phyloP scores from a whole-genome alignment of 352 stramenopile species.

The Pythium periplocum region DNA sequence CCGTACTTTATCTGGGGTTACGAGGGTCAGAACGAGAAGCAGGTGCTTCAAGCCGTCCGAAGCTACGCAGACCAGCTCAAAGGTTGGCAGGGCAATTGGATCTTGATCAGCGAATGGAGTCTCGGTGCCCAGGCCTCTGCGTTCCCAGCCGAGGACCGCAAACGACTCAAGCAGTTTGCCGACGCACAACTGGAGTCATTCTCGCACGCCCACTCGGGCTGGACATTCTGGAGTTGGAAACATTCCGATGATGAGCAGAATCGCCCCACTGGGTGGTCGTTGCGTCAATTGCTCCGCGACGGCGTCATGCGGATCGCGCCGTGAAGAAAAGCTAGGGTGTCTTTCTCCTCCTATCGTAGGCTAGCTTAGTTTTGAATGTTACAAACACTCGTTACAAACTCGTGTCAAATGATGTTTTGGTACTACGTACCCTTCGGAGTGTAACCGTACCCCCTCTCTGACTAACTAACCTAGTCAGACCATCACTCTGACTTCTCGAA shows the following conservation, averaged over 20 bases:
- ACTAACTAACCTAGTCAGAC: no score
- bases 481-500: no score
- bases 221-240: constrained; percentile 85
- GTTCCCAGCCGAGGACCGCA: constrained; percentile 44
- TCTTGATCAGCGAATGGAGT: constrained; percentile 85
- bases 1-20: constrained; percentile 68
- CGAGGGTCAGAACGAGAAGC: constrained; percentile 41
- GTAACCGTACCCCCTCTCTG: neutral
- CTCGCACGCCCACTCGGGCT: constrained; percentile 58
- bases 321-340: neutral
- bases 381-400: neutral
- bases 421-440: no score
- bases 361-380: constrained; percentile 10
- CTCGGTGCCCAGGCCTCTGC: constrained; percentile 49
- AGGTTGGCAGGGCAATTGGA: constrained; percentile 59
- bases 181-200: constrained; percentile 56
- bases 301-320: constrained; percentile 37
- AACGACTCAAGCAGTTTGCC: constrained; percentile 43
- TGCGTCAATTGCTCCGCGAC: constrained; percentile 74
- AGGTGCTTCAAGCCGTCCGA: constrained; percentile 55
- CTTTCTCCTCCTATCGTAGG: neutral
- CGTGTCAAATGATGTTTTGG: no score
- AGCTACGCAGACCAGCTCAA: constrained; percentile 50
- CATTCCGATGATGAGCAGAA: constrained; percentile 61
- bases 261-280: constrained; percentile 56